Percentiles rank a stretch among this genome's conserved stretches.
These are phyloP conservation scores for Penicillium sclerotigenum DNA, from an alignment of 2,329 filamentous ascomycete species.

Conservation along the genomic window DNA sequence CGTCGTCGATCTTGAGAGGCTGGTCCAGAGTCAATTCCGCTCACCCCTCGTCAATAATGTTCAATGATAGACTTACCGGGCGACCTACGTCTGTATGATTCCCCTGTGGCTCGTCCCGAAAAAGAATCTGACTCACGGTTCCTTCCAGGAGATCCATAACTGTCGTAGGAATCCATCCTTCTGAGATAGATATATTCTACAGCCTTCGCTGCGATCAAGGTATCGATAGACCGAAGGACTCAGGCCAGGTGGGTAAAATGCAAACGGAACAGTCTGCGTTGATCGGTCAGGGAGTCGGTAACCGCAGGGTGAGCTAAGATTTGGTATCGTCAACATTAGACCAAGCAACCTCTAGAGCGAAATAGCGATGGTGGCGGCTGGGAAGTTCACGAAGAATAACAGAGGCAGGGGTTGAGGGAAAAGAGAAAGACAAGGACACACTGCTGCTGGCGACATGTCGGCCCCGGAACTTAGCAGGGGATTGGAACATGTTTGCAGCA, in stretches of 20 bases:
- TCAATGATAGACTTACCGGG: constrained; percentile 39
- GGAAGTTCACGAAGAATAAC: constrained; percentile 23
- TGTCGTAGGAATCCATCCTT: constrained; percentile 48
- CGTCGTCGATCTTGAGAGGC: constrained; percentile 45
- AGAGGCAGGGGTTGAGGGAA: constrained; percentile 21
- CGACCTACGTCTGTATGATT: constrained; percentile 47
- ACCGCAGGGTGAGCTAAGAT: constrained; percentile 33
- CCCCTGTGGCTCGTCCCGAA: constrained; percentile 31
- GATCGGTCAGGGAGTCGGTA: neutral
- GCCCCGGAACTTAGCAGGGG: constrained; percentile 13
- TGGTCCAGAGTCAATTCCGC: constrained; percentile 7
- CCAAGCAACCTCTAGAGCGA: constrained; percentile 23
- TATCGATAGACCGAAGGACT: neutral
- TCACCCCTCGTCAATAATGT: neutral
- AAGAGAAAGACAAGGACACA: constrained; percentile 23
- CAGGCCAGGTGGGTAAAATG: neutral
- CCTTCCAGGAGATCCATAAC: constrained; percentile 46
- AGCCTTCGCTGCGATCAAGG: neutral
- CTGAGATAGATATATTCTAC: neutral
- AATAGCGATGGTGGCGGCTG: constrained; percentile 21
- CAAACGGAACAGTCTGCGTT: neutral
- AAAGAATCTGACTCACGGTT: constrained; percentile 42
- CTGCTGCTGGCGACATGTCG: constrained; percentile 14
- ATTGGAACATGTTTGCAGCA: constrained; percentile 14
- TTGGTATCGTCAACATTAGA: constrained; percentile 40